Conservation (phyloP, 495 filamentous ascomycete genomes). For the Xylaria scruposa region DNA sequence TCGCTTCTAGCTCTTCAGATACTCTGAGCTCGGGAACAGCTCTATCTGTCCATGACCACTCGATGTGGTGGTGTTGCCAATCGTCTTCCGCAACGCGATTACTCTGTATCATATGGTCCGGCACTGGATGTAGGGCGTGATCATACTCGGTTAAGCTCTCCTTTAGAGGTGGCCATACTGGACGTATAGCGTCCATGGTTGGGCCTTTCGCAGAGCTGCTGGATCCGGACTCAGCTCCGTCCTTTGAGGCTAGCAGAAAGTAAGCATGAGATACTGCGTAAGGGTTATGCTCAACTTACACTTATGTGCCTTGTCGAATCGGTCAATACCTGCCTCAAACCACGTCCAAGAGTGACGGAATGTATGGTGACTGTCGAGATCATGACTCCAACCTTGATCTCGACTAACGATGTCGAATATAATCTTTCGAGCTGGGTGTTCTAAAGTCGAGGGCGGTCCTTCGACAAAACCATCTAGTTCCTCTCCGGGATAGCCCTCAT, state of each 20-base stretch:
- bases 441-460: slow-evolving; percentile 38
- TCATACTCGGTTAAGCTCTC: slow-evolving; percentile 33
- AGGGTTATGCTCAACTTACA: slow-evolving; percentile 24
- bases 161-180: slow-evolving; percentile 34
- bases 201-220: slow-evolving; percentile 15
- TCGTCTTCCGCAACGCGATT: slow-evolving; percentile 52
- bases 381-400: slow-evolving; percentile 70
- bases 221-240: slow-evolving; percentile 10
- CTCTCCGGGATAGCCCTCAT: slow-evolving; percentile 41
- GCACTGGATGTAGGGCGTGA: slow-evolving; percentile 49
- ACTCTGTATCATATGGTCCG: slow-evolving; percentile 57
- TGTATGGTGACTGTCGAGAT: slow-evolving; percentile 45
- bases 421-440: slow-evolving; percentile 62
- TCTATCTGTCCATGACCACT: slow-evolving; percentile 64
- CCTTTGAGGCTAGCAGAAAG: slow-evolving; percentile 17
- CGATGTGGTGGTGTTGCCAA: slow-evolving; percentile 52
- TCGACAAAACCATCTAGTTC: slow-evolving; percentile 42
- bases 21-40: slow-evolving; percentile 54
- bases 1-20: slow-evolving; percentile 41
- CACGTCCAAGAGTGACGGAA: slow-evolving; percentile 69
- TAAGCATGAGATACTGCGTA: slow-evolving; percentile 15
- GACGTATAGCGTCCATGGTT: slow-evolving; percentile 35
- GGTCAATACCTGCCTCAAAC: slow-evolving; percentile 70
- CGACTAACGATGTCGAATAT: slow-evolving; percentile 68
- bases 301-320: slow-evolving; percentile 41